phyloP scores from a whole-genome alignment of 192 early-diverging fungal genomes.

The Piromyces finnis region DNA sequence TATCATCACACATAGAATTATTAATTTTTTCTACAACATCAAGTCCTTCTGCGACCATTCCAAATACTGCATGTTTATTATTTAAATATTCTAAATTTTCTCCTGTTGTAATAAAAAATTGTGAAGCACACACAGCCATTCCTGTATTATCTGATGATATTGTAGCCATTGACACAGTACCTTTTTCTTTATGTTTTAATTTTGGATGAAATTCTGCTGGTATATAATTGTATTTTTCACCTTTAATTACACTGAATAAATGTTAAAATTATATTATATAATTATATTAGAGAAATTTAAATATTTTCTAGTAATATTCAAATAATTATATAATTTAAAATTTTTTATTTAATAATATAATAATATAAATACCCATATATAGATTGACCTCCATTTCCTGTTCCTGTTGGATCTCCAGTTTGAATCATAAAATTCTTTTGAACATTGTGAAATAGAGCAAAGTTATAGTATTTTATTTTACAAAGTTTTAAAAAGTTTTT shows the following conservation, averaged over 20 bases:
- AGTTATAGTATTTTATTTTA: constrained; percentile 81
- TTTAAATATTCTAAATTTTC: constrained; percentile 61
- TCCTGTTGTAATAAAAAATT: constrained; percentile 73
- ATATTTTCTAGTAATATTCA: too few relatives aligned
- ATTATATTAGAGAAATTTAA: too few relatives aligned
- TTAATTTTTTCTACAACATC: constrained; percentile 72
- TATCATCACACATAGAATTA: constrained; percentile 41
- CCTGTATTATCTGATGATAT: constrained; percentile 4
- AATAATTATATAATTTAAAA: too few relatives aligned
- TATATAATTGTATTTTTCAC: constrained; percentile 39
- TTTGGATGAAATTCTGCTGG: constrained; percentile 61
- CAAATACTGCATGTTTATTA: constrained; percentile 71
- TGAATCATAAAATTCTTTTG: constrained; percentile 63
- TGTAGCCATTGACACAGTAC: constrained; percentile 60
- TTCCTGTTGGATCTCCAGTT: constrained; percentile 55
- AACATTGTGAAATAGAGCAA: constrained; percentile 58
- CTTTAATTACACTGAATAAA: constrained; percentile 23
- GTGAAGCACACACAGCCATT: constrained; percentile 39
- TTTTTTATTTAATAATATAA: too few relatives aligned
- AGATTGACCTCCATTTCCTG: constrained; percentile 47
- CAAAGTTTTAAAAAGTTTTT: constrained; percentile 78
- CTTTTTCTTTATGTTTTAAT: constrained; percentile 54
- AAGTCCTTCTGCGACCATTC: constrained; percentile 72
- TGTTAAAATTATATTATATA: too few relatives aligned
- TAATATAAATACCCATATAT: constrained; percentile 30